Evolutionary conservation across 2,329 filamentous ascomycete genomes (phyloP).

Genomic region (Colletotrichum musicola): DNA sequence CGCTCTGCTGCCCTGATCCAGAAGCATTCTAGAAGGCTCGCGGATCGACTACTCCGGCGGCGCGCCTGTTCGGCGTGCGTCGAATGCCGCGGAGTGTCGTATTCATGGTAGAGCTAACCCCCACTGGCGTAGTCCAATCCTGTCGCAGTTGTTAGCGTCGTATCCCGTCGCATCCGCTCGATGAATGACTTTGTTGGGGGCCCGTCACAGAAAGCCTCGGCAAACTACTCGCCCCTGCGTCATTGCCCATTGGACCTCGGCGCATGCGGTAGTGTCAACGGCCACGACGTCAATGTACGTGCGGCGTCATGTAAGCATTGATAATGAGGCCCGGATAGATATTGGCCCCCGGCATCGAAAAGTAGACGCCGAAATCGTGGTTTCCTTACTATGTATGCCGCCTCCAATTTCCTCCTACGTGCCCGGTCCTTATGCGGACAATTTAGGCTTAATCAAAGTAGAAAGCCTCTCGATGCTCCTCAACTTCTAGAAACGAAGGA

Average conservation of each 20-base stretch:
- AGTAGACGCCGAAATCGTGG: background rate
- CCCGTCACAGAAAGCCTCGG: too few species aligned
- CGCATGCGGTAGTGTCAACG: too few species aligned
- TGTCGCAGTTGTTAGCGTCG: background rate
- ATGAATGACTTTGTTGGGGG: too few species aligned
- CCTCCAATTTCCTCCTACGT: too few species aligned
- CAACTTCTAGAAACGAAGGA: too few species aligned
- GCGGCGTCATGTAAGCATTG: background rate
- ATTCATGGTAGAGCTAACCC: background rate
- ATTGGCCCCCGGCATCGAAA: background rate
- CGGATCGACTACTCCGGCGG: constrained; percentile 4
- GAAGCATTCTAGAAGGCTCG: constrained; percentile 24
- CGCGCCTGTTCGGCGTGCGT: background rate
- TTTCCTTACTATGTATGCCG: background rate
- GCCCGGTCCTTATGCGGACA: too few species aligned
- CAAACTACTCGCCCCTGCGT: too few species aligned
- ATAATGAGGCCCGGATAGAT: background rate
- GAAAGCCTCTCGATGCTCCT: too few species aligned
- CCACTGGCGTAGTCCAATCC: background rate
- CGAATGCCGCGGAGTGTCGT: background rate
- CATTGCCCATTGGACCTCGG: too few species aligned
- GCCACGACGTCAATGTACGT: too few species aligned
- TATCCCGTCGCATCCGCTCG: background rate
- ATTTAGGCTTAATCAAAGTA: too few species aligned
- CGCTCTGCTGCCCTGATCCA: background rate